These are phyloP conservation scores for Leonotis leonurus DNA, from an alignment of 257 asterid genomes.

Conservation along the genomic window DNA sequence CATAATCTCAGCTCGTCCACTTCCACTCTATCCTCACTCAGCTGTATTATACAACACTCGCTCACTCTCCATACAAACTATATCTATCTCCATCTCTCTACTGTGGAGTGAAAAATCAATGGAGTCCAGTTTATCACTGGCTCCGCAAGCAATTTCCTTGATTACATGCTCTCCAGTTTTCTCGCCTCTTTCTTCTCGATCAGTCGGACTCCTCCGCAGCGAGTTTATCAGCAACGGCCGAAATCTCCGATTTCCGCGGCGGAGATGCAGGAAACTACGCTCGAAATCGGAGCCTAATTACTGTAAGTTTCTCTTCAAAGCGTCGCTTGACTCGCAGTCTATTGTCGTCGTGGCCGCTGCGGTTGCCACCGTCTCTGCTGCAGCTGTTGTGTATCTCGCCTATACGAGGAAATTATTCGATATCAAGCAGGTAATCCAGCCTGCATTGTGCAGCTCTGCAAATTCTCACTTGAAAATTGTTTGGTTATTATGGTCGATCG, in stretches of 20 bases:
- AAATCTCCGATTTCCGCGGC: slow-evolving; percentile 46
- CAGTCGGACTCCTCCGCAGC: slow-evolving; percentile 40
- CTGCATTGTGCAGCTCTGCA: slow-evolving; percentile 5
- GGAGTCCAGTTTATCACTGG: slow-evolving; percentile 55
- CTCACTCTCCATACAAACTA: too few species aligned
- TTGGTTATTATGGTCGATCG: not conserved
- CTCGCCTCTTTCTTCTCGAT: slow-evolving; percentile 33
- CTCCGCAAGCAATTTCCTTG: slow-evolving; percentile 32
- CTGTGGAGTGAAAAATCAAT: slow-evolving; percentile 18
- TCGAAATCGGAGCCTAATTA: slow-evolving; percentile 29
- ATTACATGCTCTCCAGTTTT: slow-evolving; percentile 38
- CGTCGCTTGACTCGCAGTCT: slow-evolving; percentile 65
- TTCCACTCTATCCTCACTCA: slow-evolving; percentile 28
- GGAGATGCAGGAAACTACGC: slow-evolving; percentile 42
- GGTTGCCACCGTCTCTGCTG: slow-evolving; percentile 51
- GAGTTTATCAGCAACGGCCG: slow-evolving; percentile 41
- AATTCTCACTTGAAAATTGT: not conserved
- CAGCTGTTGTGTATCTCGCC: slow-evolving; percentile 34
- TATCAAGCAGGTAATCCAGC: slow-evolving; percentile 34
- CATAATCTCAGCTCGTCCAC: slow-evolving; percentile 27
- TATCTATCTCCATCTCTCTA: not conserved
- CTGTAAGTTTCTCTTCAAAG: slow-evolving; percentile 33
- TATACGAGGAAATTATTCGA: slow-evolving; percentile 24
- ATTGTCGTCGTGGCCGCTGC: slow-evolving; percentile 40
- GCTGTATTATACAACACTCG: not conserved